These are phyloP conservation scores for Apiospora saccharicola DNA, from an alignment of 2,329 filamentous ascomycete species.

Conservation along the genomic window DNA sequence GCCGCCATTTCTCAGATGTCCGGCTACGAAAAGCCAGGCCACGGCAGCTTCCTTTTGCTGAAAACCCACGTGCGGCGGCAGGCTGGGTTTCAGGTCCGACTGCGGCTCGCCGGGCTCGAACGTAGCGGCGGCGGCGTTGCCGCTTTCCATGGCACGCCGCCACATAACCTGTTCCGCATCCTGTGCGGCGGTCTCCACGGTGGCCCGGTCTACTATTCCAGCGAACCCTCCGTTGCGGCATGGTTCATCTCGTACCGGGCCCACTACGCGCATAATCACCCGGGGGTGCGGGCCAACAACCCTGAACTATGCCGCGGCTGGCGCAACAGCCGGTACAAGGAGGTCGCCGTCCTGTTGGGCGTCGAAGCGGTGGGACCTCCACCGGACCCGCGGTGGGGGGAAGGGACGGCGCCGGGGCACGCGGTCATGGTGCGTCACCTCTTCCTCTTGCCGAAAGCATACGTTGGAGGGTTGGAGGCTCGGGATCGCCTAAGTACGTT, in stretches of 20 bases:
- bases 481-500: fast-evolving
- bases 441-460: background rate
- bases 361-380: background rate
- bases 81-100: background rate
- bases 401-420: background rate
- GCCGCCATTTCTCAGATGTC: background rate
- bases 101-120: background rate
- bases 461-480: background rate
- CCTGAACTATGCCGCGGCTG: background rate
- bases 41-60: background rate
- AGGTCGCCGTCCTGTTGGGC: background rate
- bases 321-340: background rate
- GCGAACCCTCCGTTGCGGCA: background rate
- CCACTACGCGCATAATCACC: background rate
- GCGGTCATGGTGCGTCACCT: background rate
- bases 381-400: background rate
- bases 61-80: background rate
- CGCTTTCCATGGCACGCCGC: background rate
- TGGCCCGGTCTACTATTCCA: background rate
- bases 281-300: background rate
- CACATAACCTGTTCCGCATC: background rate
- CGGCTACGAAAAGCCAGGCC: background rate
- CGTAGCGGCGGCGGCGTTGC: background rate
- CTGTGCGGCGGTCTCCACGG: background rate
- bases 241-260: background rate